A percentile compares a stretch with the other conserved stretches of the same genome.
phyloP scores from a whole-genome alignment of 1,139 yeast genomes.

The Kurtzmaniella quercitrusa region DNA sequence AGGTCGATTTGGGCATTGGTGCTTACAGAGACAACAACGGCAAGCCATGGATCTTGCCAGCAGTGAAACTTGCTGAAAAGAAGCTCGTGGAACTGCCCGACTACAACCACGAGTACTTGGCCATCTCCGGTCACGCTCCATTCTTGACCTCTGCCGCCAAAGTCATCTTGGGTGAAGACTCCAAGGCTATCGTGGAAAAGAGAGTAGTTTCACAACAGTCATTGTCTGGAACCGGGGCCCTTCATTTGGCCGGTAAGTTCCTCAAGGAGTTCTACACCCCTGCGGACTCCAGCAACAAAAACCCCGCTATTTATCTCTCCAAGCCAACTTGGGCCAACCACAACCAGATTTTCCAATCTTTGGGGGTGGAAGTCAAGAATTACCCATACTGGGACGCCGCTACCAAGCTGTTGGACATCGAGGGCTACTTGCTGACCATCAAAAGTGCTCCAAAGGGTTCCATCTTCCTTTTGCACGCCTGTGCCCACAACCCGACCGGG shows the following conservation, averaged over 20 bases:
- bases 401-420: slow-evolving; percentile 59
- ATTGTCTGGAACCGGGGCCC: slow-evolving; percentile 93
- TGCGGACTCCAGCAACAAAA: slow-evolving; percentile 23
- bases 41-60: slow-evolving; percentile 90
- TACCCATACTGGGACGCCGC: slow-evolving; percentile 77
- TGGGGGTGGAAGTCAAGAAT: slow-evolving; percentile 57
- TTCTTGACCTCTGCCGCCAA: slow-evolving; percentile 74
- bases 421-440: slow-evolving; percentile 66
- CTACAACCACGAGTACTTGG: slow-evolving; percentile 88
- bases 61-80: slow-evolving; percentile 73
- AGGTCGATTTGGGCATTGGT: slow-evolving; percentile 92
- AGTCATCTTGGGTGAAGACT: slow-evolving; percentile 68
- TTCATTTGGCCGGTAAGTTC: slow-evolving; percentile 82
- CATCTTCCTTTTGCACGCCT: slow-evolving; percentile 54
- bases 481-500: slow-evolving; percentile 51
- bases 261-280: slow-evolving; percentile 49
- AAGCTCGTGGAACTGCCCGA: slow-evolving; percentile 43
- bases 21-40: slow-evolving; percentile 93
- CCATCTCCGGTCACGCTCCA: slow-evolving; percentile 71
- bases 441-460: slow-evolving; percentile 72
- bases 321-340: slow-evolving; percentile 98
- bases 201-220: slow-evolving; percentile 78
- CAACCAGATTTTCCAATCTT: slow-evolving; percentile 67
- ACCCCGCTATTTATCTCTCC: slow-evolving; percentile 65
- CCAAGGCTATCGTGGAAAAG: slow-evolving; percentile 48